Base-by-base conservation (phyloP, 495 filamentous ascomycete species). In the Pyrenopolyporus hunteri region DNA sequence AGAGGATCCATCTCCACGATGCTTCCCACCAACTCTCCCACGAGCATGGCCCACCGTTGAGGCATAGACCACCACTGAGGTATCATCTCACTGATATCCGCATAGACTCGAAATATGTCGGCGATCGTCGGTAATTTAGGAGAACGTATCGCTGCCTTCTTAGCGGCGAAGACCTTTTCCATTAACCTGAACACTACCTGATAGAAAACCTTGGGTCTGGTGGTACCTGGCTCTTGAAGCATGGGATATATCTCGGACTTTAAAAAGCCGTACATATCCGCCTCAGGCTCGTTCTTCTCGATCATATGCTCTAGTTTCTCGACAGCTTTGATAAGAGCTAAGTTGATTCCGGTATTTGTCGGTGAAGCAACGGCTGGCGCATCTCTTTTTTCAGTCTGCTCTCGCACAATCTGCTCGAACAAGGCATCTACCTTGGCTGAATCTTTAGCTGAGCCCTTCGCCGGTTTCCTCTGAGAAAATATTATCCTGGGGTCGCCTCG, bases 201-300 rank as follows among this genome's bases (percentile, higher is more conserved):
- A 11, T 46, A 20, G n/a, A 70, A 64, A 10, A 65, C 62, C n/a
- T 40, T 43, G 8, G 68, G 65, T 16, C 70, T 31, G 19, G 42
- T 36, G n/a, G 55, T 29, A 26, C 52, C 62, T 2, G 59, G 48
- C 10, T 67, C 19, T 10, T 19, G 36, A 16, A 74, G 43, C 28
- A 63, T 59, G 11, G 75, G 76, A 14, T 69, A 66, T 17, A 78
- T 65, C n/a, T 71, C 66, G 14, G 72, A 53, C 9, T 73, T 66
- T 54, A 82, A 79, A 43, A 73, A 76, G 6, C 45, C 13, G 60
- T 74, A 83, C 9, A 76, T 68, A 1, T 74, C 67, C 8, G 52
- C 28, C 6, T 62, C 47, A 1, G 74, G 48, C 11, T 44, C 29
- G 32, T 62, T 63, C 2, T 50, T 58, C 1, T 70, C 61, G 10